These are phyloP conservation scores for Neonectria faginata DNA, from an alignment of 2,329 filamentous ascomycete species.

Conservation along the genomic window DNA sequence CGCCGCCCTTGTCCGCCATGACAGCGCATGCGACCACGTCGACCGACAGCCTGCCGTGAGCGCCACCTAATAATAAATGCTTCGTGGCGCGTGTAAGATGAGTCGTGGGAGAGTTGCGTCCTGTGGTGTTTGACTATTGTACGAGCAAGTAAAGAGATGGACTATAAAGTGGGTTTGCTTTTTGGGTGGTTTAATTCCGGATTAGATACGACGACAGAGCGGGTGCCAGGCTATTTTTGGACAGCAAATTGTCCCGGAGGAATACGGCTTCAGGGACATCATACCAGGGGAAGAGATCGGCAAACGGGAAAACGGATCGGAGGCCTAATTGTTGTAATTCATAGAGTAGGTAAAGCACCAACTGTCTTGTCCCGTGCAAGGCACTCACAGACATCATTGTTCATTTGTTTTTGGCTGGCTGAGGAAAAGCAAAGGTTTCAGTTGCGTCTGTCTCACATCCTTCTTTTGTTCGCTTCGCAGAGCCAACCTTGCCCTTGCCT, in stretches of 20 bases:
- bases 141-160: not conserved
- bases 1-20: constrained; percentile 35
- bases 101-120: not conserved
- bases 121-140: not conserved
- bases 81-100: constrained; percentile 4
- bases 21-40: constrained; percentile 40
- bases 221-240: constrained; percentile 3
- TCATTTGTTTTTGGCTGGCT: not conserved
- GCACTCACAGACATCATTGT: not conserved
- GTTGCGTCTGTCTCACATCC: not conserved
- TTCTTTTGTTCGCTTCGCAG: not conserved
- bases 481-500: not conserved
- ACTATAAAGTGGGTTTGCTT: not conserved
- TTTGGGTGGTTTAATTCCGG: not conserved
- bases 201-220: not conserved
- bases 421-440: not conserved
- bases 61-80: not conserved
- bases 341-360: not conserved
- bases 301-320: not conserved
- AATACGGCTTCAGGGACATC: not conserved
- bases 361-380: not conserved
- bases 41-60: constrained; percentile 41
- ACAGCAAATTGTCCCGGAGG: constrained; percentile 3
- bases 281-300: not conserved
- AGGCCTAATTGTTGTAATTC: not conserved